Evolutionary conservation across 140 eudicot species (phyloP).

Genomic region (Stevia rebaudiana): DNA sequence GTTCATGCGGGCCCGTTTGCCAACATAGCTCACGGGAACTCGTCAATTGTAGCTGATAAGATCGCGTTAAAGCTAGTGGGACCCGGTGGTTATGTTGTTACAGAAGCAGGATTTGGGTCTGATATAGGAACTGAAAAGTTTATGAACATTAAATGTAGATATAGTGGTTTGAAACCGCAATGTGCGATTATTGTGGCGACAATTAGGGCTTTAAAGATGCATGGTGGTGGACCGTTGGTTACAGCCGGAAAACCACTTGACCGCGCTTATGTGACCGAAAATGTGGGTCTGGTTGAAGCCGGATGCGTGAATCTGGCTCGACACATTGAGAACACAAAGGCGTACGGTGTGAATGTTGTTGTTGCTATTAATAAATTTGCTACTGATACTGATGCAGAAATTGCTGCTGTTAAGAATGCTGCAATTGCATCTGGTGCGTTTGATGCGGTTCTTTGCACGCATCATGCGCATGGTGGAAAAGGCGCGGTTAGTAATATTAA

Average conservation of each 20-base stretch:
- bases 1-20: slow-evolving; percentile 96
- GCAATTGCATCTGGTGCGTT: slow-evolving; percentile 80
- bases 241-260: slow-evolving; percentile 88
- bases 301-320: slow-evolving; percentile 78
- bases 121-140: slow-evolving; percentile 93
- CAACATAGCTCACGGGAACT: slow-evolving; percentile 86
- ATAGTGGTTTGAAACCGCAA: slow-evolving; percentile 85
- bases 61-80: slow-evolving; percentile 86
- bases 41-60: slow-evolving; percentile 84
- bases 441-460: slow-evolving; percentile 88
- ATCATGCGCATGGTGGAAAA: slow-evolving; percentile 95
- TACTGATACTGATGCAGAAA: slow-evolving; percentile 78
- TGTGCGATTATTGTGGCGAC: slow-evolving; percentile 90
- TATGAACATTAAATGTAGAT: slow-evolving; percentile 84
- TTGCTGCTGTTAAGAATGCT: slow-evolving; percentile 58
- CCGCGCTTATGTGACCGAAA: slow-evolving; percentile 63
- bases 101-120: slow-evolving; percentile 95
- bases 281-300: slow-evolving; percentile 81
- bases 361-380: slow-evolving; percentile 77
- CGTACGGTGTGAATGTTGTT: slow-evolving; percentile 87
- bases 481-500: slow-evolving; percentile 67
- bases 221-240: slow-evolving; percentile 87
- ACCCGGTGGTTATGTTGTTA: slow-evolving; percentile 84
- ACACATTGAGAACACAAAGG: slow-evolving; percentile 66
- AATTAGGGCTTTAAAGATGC: slow-evolving; percentile 88